Conservation (phyloP, 345 rosid species). For the Syzygium jambos region DNA sequence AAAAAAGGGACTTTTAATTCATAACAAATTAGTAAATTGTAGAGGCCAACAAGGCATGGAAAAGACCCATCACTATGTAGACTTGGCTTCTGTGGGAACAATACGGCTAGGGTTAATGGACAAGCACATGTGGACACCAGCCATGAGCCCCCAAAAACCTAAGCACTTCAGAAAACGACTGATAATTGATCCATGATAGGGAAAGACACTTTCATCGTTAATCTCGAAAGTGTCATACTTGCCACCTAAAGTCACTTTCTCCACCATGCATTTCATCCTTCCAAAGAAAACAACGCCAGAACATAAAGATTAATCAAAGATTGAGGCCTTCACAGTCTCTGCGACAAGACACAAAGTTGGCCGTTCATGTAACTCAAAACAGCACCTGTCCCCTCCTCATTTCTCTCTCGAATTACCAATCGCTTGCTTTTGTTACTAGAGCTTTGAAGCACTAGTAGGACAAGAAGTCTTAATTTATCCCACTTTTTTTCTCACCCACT, state of each 20-base stretch:
- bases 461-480: slow-evolving; percentile 2
- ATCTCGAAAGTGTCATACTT: slow-evolving; percentile 16
- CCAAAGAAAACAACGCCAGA: slow-evolving; percentile 8
- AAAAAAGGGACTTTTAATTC: background rate
- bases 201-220: slow-evolving; percentile 58
- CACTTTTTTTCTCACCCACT: slow-evolving; percentile 9
- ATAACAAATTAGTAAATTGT: background rate
- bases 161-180: background rate
- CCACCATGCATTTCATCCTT: slow-evolving; percentile 1
- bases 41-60: background rate
- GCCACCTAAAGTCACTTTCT: background rate
- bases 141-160: background rate
- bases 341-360: slow-evolving; percentile 35
- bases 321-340: background rate
- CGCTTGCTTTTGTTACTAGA: slow-evolving; percentile 19
- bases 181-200: slow-evolving; percentile 32
- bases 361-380: slow-evolving; percentile 8
- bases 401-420: slow-evolving; percentile 4
- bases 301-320: background rate
- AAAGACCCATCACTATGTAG: background rate
- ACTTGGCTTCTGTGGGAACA: background rate
- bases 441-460: slow-evolving; percentile 18
- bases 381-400: slow-evolving; percentile 15
- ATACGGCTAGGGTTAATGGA: background rate
- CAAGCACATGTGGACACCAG: background rate